Conservation (phyloP, 345 rosid species). For the Jatropha curcas region DNA sequence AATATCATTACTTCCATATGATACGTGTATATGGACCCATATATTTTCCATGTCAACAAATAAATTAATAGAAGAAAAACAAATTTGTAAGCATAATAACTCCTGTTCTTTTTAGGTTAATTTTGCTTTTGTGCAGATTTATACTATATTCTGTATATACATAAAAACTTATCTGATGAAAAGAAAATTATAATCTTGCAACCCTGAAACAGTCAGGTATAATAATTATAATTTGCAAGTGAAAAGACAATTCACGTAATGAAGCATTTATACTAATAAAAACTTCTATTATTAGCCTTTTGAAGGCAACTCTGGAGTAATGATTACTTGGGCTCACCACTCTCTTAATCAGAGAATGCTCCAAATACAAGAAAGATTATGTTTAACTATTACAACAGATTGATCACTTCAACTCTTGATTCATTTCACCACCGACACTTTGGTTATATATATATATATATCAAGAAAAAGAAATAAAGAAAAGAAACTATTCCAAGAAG, state of each 20-base stretch:
- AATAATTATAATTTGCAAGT: background rate
- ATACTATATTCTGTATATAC: too few relatives aligned
- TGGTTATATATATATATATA: background rate
- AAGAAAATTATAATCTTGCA: too few relatives aligned
- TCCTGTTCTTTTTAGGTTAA: too few relatives aligned
- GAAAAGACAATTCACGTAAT: background rate
- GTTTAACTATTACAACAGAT: conserved; percentile 8
- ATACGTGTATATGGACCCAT: too few relatives aligned
- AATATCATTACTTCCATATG: too few relatives aligned
- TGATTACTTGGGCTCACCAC: conserved; percentile 7
- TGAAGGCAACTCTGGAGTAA: background rate
- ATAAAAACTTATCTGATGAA: too few relatives aligned
- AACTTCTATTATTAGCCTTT: background rate
- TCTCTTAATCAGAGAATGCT: conserved; percentile 1
- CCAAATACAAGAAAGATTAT: conserved; percentile 2
- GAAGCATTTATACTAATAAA: background rate
- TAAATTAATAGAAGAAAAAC: too few relatives aligned
- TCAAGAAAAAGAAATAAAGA: background rate
- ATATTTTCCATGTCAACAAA: too few relatives aligned
- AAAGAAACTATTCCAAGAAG: background rate
- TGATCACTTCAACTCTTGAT: conserved; percentile 28
- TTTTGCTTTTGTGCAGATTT: too few relatives aligned
- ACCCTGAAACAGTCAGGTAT: too few relatives aligned
- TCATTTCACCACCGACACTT: conserved; percentile 20
- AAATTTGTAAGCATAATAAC: too few relatives aligned